Conservation (phyloP, 2,329 filamentous ascomycete species). For the Aspergillus versicolor region DNA sequence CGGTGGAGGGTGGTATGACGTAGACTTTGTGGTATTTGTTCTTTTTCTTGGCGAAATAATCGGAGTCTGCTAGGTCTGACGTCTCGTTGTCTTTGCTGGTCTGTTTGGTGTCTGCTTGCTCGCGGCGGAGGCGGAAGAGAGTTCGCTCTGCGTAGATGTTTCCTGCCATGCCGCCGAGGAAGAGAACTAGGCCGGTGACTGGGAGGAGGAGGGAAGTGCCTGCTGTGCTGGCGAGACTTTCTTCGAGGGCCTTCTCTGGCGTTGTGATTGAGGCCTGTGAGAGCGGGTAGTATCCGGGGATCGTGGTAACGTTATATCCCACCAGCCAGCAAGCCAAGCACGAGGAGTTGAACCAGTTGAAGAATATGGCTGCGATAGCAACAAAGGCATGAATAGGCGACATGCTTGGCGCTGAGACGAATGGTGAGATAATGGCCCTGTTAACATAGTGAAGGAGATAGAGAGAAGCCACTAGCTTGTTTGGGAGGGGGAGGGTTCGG, state of each 20-base stretch:
- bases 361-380: slow-evolving; percentile 62
- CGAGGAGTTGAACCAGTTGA: slow-evolving; percentile 79
- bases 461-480: slow-evolving; percentile 37
- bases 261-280: neutral
- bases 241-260: neutral
- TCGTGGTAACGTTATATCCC: slow-evolving; percentile 64
- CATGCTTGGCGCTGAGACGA: slow-evolving; percentile 83
- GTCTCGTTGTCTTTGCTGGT: neutral
- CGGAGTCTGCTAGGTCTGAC: slow-evolving; percentile 33
- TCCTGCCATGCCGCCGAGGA: slow-evolving; percentile 70
- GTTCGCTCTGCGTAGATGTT: slow-evolving; percentile 92
- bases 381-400: slow-evolving; percentile 77
- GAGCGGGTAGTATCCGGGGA: neutral
- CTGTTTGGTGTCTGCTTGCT: slow-evolving; percentile 54
- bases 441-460: slow-evolving; percentile 85
- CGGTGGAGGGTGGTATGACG: slow-evolving; percentile 75
- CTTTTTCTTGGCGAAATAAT: slow-evolving; percentile 23
- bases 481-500: slow-evolving; percentile 32
- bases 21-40: slow-evolving; percentile 76
- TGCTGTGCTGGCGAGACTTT: neutral
- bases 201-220: slow-evolving; percentile 36
- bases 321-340: slow-evolving; percentile 78
- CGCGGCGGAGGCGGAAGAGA: slow-evolving; percentile 78
- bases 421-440: slow-evolving; percentile 78
- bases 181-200: slow-evolving; percentile 68